These are phyloP conservation scores for Veloboletus limbatus DNA, from an alignment of 1,284 basidiomycete genomes.

Conservation along the genomic window DNA sequence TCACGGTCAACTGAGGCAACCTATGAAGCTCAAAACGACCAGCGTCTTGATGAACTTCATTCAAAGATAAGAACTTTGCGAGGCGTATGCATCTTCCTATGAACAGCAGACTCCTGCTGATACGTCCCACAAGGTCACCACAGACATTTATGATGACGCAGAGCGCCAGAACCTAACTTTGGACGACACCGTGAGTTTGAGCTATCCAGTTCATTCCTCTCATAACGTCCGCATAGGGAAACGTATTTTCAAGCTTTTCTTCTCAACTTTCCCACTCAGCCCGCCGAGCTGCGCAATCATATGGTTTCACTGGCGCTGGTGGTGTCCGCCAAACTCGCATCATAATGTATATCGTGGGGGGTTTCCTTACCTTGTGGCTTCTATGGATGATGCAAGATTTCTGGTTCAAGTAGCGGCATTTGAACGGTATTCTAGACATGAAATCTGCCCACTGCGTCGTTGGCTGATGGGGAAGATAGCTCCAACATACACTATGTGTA, in stretches of 20 bases:
- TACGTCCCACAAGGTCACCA: constrained; percentile 55
- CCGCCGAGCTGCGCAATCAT: constrained; percentile 63
- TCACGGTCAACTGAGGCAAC: constrained; percentile 54
- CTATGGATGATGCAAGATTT: constrained; percentile 35
- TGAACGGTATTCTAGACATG: constrained; percentile 3
- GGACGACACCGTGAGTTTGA: constrained; percentile 62
- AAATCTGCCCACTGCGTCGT: background rate
- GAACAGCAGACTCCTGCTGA: constrained; percentile 7
- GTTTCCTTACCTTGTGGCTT: constrained; percentile 44
- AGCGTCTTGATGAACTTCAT: constrained; percentile 75
- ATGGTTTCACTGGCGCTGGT: constrained; percentile 58
- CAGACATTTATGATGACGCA: constrained; percentile 76
- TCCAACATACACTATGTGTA: background rate
- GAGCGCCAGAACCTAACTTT: constrained; percentile 77
- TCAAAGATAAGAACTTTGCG: constrained; percentile 75
- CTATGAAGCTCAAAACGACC: constrained; percentile 79
- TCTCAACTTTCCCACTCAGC: constrained; percentile 60
- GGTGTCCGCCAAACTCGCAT: constrained; percentile 66
- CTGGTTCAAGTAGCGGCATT: constrained; percentile 21
- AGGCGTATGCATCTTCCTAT: constrained; percentile 49
- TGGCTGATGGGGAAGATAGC: constrained; percentile 4
- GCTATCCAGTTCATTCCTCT: background rate
- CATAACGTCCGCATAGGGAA: constrained; percentile 42
- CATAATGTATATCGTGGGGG: constrained; percentile 54
- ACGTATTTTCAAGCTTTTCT: constrained; percentile 64